phyloP scores from a whole-genome alignment of 1,284 basidiomycete genomes.

The Trichosporon coremiiforme region DNA sequence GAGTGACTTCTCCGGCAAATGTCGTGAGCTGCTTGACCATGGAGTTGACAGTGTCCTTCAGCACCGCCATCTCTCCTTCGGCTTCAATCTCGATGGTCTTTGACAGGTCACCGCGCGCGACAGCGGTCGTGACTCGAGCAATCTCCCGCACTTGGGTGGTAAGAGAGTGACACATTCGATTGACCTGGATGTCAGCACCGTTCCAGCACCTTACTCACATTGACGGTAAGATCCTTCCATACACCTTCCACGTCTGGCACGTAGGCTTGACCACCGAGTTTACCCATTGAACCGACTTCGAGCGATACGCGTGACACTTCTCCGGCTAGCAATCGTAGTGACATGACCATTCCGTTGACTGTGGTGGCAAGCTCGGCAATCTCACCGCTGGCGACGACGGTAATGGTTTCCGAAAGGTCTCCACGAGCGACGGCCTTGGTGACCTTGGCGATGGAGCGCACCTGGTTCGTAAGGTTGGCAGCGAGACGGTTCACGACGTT shows the following conservation, averaged over 20 bases:
- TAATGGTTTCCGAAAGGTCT: constrained; percentile 93
- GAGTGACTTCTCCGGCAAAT: constrained; percentile 91
- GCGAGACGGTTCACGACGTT: constrained; percentile 88
- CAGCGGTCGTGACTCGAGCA: constrained; percentile 87
- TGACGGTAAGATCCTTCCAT: constrained; percentile 87
- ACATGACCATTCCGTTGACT: constrained; percentile 93
- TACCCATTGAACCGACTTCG: constrained; percentile 88
- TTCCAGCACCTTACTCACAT: constrained; percentile 61
- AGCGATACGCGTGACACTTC: constrained; percentile 95
- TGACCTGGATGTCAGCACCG: constrained; percentile 63
- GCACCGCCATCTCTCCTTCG: constrained; percentile 85
- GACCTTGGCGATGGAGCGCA: constrained; percentile 89
- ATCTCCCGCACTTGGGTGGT: constrained; percentile 94
- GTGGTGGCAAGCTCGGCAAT: constrained; percentile 97
- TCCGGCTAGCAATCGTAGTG: constrained; percentile 83
- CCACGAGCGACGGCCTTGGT: constrained; percentile 98
- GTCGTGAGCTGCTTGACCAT: constrained; percentile 89
- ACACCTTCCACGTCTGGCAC: constrained; percentile 95
- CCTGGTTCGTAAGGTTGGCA: constrained; percentile 90
- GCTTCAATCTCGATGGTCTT: constrained; percentile 68
- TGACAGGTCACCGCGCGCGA: constrained; percentile 64
- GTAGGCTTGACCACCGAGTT: constrained; percentile 82
- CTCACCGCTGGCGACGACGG: constrained; percentile 94
- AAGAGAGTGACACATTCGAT: constrained; percentile 88
- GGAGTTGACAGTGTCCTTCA: constrained; percentile 67